Evolutionary conservation across 1,284 basidiomycete species (phyloP), one percentile per base, ranked within the genome.

Genomic region (Schizophyllum commune): DNA sequence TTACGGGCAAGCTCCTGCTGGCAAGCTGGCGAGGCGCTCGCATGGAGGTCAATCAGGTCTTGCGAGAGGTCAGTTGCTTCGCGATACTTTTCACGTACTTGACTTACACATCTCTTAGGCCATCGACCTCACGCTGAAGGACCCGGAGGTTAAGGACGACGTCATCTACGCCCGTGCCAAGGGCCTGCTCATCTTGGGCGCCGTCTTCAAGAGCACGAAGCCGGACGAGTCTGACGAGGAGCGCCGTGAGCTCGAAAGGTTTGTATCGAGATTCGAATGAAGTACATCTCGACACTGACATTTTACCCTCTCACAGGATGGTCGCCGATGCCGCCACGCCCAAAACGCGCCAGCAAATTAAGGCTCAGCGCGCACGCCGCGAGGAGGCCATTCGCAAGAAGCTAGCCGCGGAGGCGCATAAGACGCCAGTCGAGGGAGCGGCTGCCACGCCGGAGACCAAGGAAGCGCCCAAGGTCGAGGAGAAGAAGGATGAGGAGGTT

Each of bases 1-100:
- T 99, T 68, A 96, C 93, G 17, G 94, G 94, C 63, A 98, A 96
- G 79, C 85, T 96, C 72, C 83, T 98, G 75, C 83, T 97, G 33
- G 94, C 94, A 8, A 96, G 95, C 27, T 98, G 95, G 95, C 86
- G 93, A 63, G 95, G 94, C 15, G 95, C 94, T 1, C 85, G 94
- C 58, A 88, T 96, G 71, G 95, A 98, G 76, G 92, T 96, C 32
- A 86, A 88, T 52, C 91, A 91, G 71, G 92, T 94, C 13, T 76
- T 92, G 54, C 82, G 88, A 60, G 87, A 89, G 75, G 88, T 84
- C 64, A 58, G 72, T 32, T 39, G 27, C 52, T 32, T 22, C n/a
- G 15, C 13, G 9, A 13, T 5, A 55, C 27, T 32, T 32, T 19
- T 55, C 52, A 39, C 53, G 20, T 52, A 39, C 51, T 15, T 32